Evolutionary conservation across 805 yeast genomes (phyloP), one percentile per base, ranked within the genome.

Genomic region (Lipomyces sp.): DNA sequence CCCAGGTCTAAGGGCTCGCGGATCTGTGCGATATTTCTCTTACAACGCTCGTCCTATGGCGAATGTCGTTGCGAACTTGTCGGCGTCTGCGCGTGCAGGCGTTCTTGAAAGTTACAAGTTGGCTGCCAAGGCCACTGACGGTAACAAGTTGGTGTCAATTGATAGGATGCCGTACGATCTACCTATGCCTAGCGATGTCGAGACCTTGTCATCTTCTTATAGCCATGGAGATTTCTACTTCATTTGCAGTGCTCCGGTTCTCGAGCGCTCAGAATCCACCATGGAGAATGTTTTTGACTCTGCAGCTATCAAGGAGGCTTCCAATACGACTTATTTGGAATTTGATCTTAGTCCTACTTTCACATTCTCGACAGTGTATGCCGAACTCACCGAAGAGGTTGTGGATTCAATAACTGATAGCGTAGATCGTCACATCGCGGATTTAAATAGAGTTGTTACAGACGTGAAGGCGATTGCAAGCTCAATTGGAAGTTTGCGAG

Each of bases 401-500:
- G 64, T 85, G 63, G 73, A 71, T 13, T 76, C 77, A 32, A 73
- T 86, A 45, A 77, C 78, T 53, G 70, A 72, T 1, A 81, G 81
- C 63, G 70, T 82, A 34, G 64, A 57, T 42, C 58, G 65, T 42
- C 73, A 75, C 48, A 66, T 71, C 13, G 60, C 71, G 62, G 72
- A 75, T 53, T 76, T 84, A 39, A n/a, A 48, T 13, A n/a, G n/a
- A n/a, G 48, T 66, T 4, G 50, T 42, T 7, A 24, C 30, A 64
- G 81, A 83, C 69, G 70, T 74, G 39, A 76, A 80, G 69, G 74
- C 78, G 30, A 84, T 86, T 65, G 84, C 86, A 37, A 71, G 75
- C 2, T 84, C 29, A 13, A 34, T 87, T 64, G 95, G 95, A 2
- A 86, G 87, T 68, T 83, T 87, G 69, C 92, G 90, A 7, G 79